Conservation (phyloP, 2,329 filamentous ascomycete species). For the Rosellinia necatrix region DNA sequence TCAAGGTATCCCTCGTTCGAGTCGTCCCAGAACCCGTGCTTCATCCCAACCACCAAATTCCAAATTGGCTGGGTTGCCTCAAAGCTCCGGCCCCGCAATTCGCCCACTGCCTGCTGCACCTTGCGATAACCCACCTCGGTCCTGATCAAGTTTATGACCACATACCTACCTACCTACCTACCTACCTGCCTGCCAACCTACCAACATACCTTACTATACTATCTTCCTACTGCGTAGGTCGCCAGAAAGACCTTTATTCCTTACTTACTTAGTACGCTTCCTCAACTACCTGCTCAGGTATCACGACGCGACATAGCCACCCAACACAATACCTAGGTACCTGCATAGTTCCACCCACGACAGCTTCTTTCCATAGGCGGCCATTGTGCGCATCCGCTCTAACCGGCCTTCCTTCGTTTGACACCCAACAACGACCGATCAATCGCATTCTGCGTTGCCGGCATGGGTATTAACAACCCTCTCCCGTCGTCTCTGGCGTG, state of each 20-base stretch:
- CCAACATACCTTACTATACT: background rate
- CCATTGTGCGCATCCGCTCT: constrained; percentile 7
- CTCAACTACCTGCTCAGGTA: no score
- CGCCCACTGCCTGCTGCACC: constrained; percentile 1
- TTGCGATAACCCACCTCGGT: constrained; percentile 14
- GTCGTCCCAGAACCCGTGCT: no score
- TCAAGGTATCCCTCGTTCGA: no score
- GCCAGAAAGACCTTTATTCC: no score
- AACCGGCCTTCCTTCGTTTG: background rate
- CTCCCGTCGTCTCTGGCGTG: constrained; percentile 70
- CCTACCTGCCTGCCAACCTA: background rate
- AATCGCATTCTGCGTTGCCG: constrained; percentile 27
- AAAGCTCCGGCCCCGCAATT: constrained; percentile 14
- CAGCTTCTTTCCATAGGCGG: background rate
- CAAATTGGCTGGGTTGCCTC: constrained; percentile 15
- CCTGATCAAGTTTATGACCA: background rate
- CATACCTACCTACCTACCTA: background rate
- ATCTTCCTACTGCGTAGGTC: no score
- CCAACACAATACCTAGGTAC: constrained; percentile 21
- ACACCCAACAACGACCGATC: constrained; percentile 1
- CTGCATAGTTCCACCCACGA: constrained; percentile 14
- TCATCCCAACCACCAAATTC: background rate
- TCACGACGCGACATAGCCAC: background rate
- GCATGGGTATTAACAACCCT: constrained; percentile 70
- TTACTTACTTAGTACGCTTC: no score